Evolutionary conservation across 2,329 filamentous ascomycete species (phyloP), one percentile per base, ranked within the genome.

Genomic region (Penicillium sumatraense): DNA sequence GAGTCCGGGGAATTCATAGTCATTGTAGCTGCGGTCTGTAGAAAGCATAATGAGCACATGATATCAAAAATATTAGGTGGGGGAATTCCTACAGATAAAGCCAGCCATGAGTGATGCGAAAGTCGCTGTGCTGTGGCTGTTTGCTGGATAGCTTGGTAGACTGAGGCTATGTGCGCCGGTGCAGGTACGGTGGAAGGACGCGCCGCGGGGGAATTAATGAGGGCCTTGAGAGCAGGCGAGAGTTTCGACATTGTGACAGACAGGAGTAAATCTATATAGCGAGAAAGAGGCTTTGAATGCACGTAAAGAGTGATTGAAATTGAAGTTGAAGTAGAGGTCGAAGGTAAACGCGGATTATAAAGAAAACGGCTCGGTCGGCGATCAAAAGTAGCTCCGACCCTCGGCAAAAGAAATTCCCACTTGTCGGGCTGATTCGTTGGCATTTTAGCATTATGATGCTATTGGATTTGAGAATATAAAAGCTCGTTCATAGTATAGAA

Each of bases 1-100:
- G 89, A 89, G 53, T 89, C 88, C 21, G 90, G 90, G 1, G 90
- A 92, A 78, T 96, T 95, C 79, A 95, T 86, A 1, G 91, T 95
- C 77, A 93, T 90, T 1, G 90, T 91, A 14, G 90, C 87, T 24
- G 90, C 91, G 1, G 90, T 89, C 87, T 91, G n/a, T n/a, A 27
- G 6, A 3, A 3, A 1, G 3, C 4, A 9, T 29, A 21, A 10
- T 23, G 11, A 56, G 20, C n/a, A n/a, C 3, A 6, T 20, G 10
- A 9, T 2, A 7, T 6, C 7, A 4, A 31, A 21, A 21, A 6
- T 3, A 11, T 27, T 3, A 5, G 6, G 2, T 21, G 24, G n/a
- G 16, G n/a, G 13, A 13, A 21, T n/a, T 21, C 78, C 8, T 70
- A 88, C 86, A 29, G 88, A 86, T 31, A 90, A 75, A 14, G 85